Evolutionary conservation across 2,329 filamentous ascomycete species (phyloP).

Genomic region (Purpureocillium takamizusanense): DNA sequence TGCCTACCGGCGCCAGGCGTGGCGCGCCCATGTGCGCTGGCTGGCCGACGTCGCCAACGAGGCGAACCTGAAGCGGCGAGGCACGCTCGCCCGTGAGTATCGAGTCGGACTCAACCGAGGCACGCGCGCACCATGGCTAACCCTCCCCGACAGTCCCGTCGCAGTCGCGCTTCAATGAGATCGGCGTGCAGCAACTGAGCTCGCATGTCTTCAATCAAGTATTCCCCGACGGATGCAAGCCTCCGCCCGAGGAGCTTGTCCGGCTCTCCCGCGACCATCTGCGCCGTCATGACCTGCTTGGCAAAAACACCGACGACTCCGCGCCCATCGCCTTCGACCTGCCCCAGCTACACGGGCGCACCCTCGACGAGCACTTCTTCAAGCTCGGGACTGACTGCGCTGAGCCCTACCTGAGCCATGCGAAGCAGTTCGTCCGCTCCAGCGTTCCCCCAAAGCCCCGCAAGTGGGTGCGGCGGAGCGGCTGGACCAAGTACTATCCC

Average conservation of each 20-base stretch:
- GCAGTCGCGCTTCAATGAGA: slow-evolving; percentile 73
- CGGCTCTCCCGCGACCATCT: slow-evolving; percentile 76
- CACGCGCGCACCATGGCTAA: too few relatives aligned
- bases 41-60: slow-evolving; percentile 26
- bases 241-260: slow-evolving; percentile 63
- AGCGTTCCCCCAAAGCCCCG: slow-evolving; percentile 50
- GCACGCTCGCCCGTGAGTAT: slow-evolving; percentile 32
- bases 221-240: slow-evolving; percentile 51
- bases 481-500: slow-evolving; percentile 86
- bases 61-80: slow-evolving; percentile 8
- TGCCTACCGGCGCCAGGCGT: slow-evolving; percentile 26
- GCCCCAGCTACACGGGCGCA: slow-evolving; percentile 67
- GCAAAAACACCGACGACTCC: slow-evolving; percentile 75
- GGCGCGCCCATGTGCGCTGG: slow-evolving; percentile 32
- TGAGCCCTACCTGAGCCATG: slow-evolving; percentile 69
- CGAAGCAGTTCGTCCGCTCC: slow-evolving; percentile 63
- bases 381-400: slow-evolving; percentile 78
- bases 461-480: slow-evolving; percentile 70
- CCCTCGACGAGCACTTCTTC: slow-evolving; percentile 89
- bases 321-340: slow-evolving; percentile 79
- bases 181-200: slow-evolving; percentile 91
- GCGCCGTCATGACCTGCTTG: slow-evolving; percentile 73
- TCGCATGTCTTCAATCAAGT: slow-evolving; percentile 73
- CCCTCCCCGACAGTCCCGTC: slow-evolving; percentile 29
- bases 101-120: too few relatives aligned